Percentiles rank a stretch among this genome's conserved stretches.
Evolutionary conservation across 208 protist genomes (phyloP).

Genomic region (Leishmania aethiopica): DNA sequence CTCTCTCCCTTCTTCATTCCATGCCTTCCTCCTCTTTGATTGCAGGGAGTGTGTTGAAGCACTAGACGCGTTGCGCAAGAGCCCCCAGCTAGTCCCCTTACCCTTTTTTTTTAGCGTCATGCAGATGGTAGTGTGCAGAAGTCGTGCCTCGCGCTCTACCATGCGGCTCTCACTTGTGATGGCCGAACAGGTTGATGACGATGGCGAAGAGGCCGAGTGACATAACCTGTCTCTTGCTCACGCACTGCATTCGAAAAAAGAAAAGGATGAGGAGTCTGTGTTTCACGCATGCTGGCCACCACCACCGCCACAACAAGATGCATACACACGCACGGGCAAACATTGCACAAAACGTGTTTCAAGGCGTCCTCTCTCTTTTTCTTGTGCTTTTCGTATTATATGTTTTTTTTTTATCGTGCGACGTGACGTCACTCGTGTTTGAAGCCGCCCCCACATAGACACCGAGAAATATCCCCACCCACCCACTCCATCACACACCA

Average conservation of each 20-base stretch:
- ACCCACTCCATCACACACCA: neutral
- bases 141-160: neutral
- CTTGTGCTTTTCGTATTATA: neutral
- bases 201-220: neutral
- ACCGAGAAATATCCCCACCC: neutral
- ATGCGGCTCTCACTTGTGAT: slow-evolving; percentile 6
- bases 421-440: neutral
- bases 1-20: slow-evolving; percentile 12
- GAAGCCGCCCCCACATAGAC: neutral
- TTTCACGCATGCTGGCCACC: neutral
- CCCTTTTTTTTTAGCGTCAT: neutral
- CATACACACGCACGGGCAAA: neutral
- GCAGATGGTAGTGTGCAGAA: neutral
- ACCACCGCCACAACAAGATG: neutral
- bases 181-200: neutral
- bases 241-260: neutral
- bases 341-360: neutral
- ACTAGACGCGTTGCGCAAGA: neutral
- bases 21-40: slow-evolving; percentile 21
- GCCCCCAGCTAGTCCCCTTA: neutral
- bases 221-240: neutral
- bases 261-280: neutral
- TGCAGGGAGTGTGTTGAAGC: neutral
- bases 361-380: neutral
- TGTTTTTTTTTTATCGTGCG: neutral